Evolutionary conservation across 2,329 filamentous ascomycete species (phyloP), one percentile per base, ranked within the genome.

Genomic region (Blumeriella jaapii): DNA sequence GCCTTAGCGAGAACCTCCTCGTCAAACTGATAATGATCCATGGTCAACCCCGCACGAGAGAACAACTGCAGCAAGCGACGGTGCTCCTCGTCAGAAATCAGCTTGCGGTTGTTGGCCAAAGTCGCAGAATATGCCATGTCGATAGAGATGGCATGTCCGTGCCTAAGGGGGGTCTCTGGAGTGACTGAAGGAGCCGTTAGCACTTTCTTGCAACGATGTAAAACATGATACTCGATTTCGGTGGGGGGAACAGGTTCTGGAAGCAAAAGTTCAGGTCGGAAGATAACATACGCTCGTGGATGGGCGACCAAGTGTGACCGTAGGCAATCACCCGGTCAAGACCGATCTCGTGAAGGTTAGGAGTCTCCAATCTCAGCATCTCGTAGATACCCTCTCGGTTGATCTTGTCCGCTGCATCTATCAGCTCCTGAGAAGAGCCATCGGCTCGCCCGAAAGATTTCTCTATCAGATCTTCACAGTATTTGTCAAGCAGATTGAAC

Each of bases 41-140:
- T 82, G 13, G 76, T 76, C 1, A 83, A 64, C 13, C 79, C 78
- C 5, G 75, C 76, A 28, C 76, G 67, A 0, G 77, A 82, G 58
- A 83, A 82, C 4, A 83, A 63, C 35, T 65, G 68, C n/a, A 82
- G 59, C 1, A 82, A 58, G 12, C 76, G 67, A 16, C 58, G 62
- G 52, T 82, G 74, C 45, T 82, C 76, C 1, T 61, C 62, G 28
- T 72, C 61, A 14, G 63, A 66, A 7, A 83, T 63, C 0, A 80
- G 60, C 3, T 74, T 72, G n/a, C 74, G 69, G 40, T 64, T 56
- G 51, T 76, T 69, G 12, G 78, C 74, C 3, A 83, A 63, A 0
- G 78, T 82, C 0, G 78, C 77, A 0, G 76, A 79, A 59, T 78
- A 83, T 0, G 78, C 78, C 78, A 83, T 83, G 54, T 82, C 78